Percentiles rank a stretch among this genome's conserved stretches.
These are phyloP conservation scores for Chrysosphaeria jannelii DNA, from an alignment of 2,329 filamentous ascomycete species.

Conservation along the genomic window DNA sequence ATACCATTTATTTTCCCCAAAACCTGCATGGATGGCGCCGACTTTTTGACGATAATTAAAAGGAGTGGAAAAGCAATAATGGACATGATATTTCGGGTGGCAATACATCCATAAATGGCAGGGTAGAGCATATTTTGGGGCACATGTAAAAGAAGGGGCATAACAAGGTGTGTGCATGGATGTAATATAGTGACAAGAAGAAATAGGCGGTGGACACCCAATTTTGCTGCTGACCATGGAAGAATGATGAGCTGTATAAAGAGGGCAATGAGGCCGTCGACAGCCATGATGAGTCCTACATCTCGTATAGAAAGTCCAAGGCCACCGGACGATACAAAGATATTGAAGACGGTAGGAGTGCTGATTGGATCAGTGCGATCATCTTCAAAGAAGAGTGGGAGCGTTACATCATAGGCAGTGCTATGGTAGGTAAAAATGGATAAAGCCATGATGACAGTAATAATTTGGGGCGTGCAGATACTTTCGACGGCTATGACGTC, in stretches of 20 bases:
- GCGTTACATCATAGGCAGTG: slow-evolving; percentile 78
- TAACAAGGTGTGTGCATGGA: slow-evolving; percentile 26
- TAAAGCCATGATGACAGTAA: slow-evolving; percentile 51
- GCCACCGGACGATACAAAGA: slow-evolving; percentile 27
- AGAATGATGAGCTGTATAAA: slow-evolving; percentile 43
- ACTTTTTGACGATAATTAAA: slow-evolving; percentile 36
- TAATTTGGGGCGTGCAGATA: slow-evolving; percentile 28
- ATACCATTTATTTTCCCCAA: slow-evolving; percentile 35
- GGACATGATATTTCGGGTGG: slow-evolving; percentile 26
- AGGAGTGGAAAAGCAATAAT: slow-evolving; percentile 36
- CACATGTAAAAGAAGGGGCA: slow-evolving; percentile 25
- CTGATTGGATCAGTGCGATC: slow-evolving; percentile 14
- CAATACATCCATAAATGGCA: slow-evolving; percentile 26
- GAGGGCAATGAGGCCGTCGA: slow-evolving; percentile 35
- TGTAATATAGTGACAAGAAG: slow-evolving; percentile 26
- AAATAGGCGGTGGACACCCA: slow-evolving; percentile 30
- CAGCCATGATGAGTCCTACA: slow-evolving; percentile 23
- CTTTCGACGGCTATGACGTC: slow-evolving; percentile 4
- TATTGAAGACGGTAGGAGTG: slow-evolving; percentile 8
- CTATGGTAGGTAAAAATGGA: slow-evolving; percentile 84
- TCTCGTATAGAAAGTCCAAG: slow-evolving; percentile 29
- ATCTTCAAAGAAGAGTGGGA: slow-evolving; percentile 84
- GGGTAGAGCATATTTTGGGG: slow-evolving; percentile 19
- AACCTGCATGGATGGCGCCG: slow-evolving; percentile 22
- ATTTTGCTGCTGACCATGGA: slow-evolving; percentile 22